These are phyloP conservation scores for Pythium biforme DNA, from an alignment of 352 stramenopile species.

Conservation along the genomic window DNA sequence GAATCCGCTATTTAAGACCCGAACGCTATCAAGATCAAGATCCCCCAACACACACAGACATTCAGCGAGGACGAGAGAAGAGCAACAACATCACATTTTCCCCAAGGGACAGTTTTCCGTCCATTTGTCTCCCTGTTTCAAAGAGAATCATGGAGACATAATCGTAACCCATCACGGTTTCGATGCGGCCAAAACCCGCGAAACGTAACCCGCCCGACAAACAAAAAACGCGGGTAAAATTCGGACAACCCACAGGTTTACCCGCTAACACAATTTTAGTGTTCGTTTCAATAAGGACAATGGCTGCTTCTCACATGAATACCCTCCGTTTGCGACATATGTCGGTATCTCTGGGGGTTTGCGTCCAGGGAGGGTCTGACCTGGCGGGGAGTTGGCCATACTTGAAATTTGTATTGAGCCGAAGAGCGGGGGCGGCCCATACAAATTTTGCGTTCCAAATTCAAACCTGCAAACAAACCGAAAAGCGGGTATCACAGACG, in stretches of 20 bases:
- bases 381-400: conserved; percentile 15
- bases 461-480: conserved; percentile 42
- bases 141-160: neutral
- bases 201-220: neutral
- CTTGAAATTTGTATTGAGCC: conserved; percentile 37
- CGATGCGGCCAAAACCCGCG: too few relatives aligned
- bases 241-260: conserved; percentile 31
- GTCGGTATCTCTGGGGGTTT: conserved; percentile 19
- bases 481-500: conserved; percentile 41
- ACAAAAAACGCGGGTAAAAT: conserved; percentile 57
- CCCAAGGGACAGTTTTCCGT: too few relatives aligned
- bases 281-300: neutral
- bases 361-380: neutral
- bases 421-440: conserved; percentile 1
- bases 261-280: conserved; percentile 32
- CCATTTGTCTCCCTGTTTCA: neutral
- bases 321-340: neutral
- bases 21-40: neutral
- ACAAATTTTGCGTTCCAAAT: conserved; percentile 42
- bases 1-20: conserved; percentile 11
- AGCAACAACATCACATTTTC: too few relatives aligned
- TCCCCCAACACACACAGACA: too few relatives aligned
- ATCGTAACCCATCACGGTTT: neutral
- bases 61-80: too few relatives aligned
- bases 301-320: too few relatives aligned